Conservation (phyloP, 192 early-diverging fungal genomes). For the Podila horticola region DNA sequence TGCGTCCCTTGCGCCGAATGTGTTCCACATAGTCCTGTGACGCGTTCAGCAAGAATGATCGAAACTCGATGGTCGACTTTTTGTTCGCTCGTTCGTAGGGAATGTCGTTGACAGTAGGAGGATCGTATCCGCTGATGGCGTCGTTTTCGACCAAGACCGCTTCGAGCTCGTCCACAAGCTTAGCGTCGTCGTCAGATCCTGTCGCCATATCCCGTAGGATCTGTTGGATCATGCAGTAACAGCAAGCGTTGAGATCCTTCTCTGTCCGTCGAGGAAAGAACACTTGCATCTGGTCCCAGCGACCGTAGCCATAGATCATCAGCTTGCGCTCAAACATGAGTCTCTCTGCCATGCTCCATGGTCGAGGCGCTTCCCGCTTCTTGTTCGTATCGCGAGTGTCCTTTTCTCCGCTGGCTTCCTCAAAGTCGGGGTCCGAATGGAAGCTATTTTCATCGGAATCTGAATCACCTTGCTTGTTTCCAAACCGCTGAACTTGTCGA, state of each 20-base stretch:
- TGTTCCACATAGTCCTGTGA: conserved; percentile 80
- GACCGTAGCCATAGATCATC: conserved; percentile 71
- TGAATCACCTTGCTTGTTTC: conserved; percentile 50
- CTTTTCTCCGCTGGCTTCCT: conserved; percentile 37
- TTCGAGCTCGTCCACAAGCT: conserved; percentile 72
- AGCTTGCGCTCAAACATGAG: conserved; percentile 67
- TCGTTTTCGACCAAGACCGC: conserved; percentile 53
- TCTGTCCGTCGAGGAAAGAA: conserved; percentile 66
- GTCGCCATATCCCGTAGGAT: conserved; percentile 59
- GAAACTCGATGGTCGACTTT: conserved; percentile 71
- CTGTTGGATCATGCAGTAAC: conserved; percentile 59
- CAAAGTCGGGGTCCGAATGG: conserved; percentile 61
- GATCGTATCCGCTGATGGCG: conserved; percentile 52
- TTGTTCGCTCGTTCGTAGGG: conserved; percentile 74
- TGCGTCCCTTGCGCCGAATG: conserved; percentile 71
- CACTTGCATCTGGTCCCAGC: conserved; percentile 72
- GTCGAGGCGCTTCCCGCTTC: conserved; percentile 54
- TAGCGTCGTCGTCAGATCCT: conserved; percentile 67
- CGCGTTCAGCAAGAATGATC: conserved; percentile 76
- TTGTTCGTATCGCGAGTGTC: conserved; percentile 47
- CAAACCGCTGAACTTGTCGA: conserved; percentile 68
- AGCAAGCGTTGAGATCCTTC: conserved; percentile 68
- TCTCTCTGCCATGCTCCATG: conserved; percentile 66
- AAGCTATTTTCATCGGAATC: conserved; percentile 58
- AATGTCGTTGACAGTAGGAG: conserved; percentile 54